Evolutionary conservation across 306 rosid genomes (phyloP), one percentile per base, ranked within the genome.

Genomic region (Acacia acuminata): DNA sequence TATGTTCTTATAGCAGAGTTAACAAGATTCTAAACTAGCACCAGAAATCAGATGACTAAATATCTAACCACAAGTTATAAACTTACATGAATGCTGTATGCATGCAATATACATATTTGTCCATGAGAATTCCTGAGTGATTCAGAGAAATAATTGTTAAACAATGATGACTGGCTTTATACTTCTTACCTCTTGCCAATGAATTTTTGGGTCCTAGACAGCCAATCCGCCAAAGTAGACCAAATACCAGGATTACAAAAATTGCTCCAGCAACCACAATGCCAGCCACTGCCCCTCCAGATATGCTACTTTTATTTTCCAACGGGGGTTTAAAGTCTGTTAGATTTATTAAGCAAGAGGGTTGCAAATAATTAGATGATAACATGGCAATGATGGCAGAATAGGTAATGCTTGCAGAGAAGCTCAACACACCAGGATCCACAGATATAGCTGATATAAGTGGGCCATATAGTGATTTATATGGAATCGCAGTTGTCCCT

Each of bases 361-460:
- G 30, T 24, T 63, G 8, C 67, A 76, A n/a, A 69, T 43, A 14
- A 67, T 55, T 68, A 71, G 50, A 84, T 68, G 30, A 15, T n/a
- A 82, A 73, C 58, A 48, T 34, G 12, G n/a, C 22, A 25, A 61
- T 45, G 32, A 17, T 7, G n/a, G 61, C 3, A 78, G 10, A n/a
- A 75, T 10, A 63, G 1, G 34, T 73, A 44, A 56, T n/a, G 47
- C 16, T 8, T 60, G 10, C 8, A 66, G 19, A 61, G 81, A 86
- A 77, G 30, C 14, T 76, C 32, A 81, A 80, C 89, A 10, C 36
- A 89, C 94, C 85, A 66, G 89, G 61, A 51, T 78, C 51, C 32
- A 82, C 86, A 40, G 90, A 87, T 77, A 93, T 89, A 38, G 97
- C 94, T 4, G 94, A 91, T 68, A 93, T 86, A 47, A 93, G 97